Base-by-base conservation (phyloP, 768 basidiomycete species). In the Lentinula aciculospora region DNA sequence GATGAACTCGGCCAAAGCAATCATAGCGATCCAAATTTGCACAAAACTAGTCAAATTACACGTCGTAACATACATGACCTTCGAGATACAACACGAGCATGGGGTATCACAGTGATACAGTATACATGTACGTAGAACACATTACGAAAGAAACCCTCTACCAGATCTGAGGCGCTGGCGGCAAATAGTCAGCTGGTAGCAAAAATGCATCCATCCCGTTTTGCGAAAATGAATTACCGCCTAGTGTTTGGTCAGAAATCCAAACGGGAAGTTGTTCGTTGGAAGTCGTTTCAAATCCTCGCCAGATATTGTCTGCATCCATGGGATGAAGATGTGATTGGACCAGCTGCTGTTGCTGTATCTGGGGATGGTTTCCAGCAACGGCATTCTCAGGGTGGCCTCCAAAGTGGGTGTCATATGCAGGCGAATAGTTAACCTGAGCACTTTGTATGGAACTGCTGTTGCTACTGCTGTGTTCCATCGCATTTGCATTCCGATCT, bases 131-230 rank as follows among this genome's bases (percentile, higher is more conserved):
- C 32, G 58, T 27, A 28, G 49, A 53, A 51, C 46, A 31, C 21
- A 49, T 61, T n/a, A n/a, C n/a, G 12, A 6, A 17, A 34, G 29
- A 37, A 34, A 29, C 54, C 59, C 40, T 59, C 77, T 68, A 92
- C 89, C 88, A 91, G 57, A 92, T 90, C 69, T 88, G 88, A 49
- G 85, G 80, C 25, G 82, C 79, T 58, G 84, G 74, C 1, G 87
- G 85, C 51, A 90, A 76, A 63, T 86, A 91, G 66, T 91, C 86
- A 29, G 75, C 71, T 15, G 91, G 91, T 36, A 93, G 76, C 47
- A 93, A 74, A 72, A 92, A 92, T 3, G 91, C 89, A 65, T 93
- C 88, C 75, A 93, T 89, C 61, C 92, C 91, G 64, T 88, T 81
- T 68, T 90, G 88, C 31, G 84, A 79, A 71, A 91, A 88, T 7